Base-by-base conservation (phyloP, 352 stramenopile species). In the Globisporangium mamillatum region DNA sequence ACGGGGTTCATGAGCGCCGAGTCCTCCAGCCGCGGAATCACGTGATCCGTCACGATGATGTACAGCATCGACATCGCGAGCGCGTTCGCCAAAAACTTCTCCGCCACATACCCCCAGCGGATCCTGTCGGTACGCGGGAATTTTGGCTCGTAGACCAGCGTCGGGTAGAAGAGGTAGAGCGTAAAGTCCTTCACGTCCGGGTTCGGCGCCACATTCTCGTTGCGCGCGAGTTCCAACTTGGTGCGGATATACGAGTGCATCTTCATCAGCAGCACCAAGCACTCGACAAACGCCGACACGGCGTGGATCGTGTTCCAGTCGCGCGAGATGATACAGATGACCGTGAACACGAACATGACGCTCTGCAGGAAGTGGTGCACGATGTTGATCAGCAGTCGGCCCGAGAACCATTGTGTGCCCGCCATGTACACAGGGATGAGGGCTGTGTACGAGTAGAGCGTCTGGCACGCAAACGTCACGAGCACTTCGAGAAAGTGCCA, bases 101-200 rank as follows among this genome's bases (percentile, higher is more conserved):
- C 83, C 2, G 79, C 63, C 7, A 98, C 59, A 68, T 97, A 97
- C n/a, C 75, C 74, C 80, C 83, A 92, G 14, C 93, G 85, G 64
- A 98, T 92, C 53, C 76, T 75, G 6, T 87, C 74, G 0, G 86
- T 95, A 61, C 91, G 86, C 4, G 95, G 95, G 64, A 94, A 98
- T 6, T 82, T 88, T 20, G 97, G 95, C 71, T 98, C 93, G 69
- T 98, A 98, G n/a, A 98, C 96, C 4, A 98, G 75, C 36, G 95
- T 98, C 54, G 95, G 95, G 63, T 84, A 84, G 14, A 93, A 69
- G 41, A 92, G 74, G 58, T 93, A 92, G 63, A 93, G 73, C 1
- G 81, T 88, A 44, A 70, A 93, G 72, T 91, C 78, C 67, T 84
- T 82, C 54, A 91, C 27, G 20, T 72, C 74, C 18, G 77, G 73